phyloP scores from a whole-genome alignment of 2,329 filamentous ascomycete species.

The Fusarium sp. region DNA sequence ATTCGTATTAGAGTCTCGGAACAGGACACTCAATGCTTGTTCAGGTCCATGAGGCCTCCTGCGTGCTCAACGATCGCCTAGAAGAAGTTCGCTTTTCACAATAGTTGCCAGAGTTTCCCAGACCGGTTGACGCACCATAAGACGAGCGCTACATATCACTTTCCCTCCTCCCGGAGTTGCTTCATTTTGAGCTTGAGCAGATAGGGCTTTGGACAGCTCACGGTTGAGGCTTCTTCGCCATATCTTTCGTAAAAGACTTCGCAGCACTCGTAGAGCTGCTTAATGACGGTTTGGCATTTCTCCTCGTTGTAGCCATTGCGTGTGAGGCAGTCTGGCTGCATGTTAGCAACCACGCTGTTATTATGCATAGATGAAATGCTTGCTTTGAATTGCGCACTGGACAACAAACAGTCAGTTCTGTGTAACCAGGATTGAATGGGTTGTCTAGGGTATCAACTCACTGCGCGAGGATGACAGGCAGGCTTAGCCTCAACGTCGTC shows the following conservation, averaged over 20 bases:
- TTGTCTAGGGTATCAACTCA: constrained; percentile 56
- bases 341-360: background rate
- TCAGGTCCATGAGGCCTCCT: constrained; percentile 85
- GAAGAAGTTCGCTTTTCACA: constrained; percentile 80
- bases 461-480: constrained; percentile 87
- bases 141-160: constrained; percentile 61
- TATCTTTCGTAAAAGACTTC: constrained; percentile 85
- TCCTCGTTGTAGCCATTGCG: constrained; percentile 88
- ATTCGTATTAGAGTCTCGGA: constrained; percentile 99
- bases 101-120: constrained; percentile 71
- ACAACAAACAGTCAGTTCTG: constrained; percentile 11
- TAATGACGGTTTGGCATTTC: constrained; percentile 81
- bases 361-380: background rate
- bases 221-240: constrained; percentile 80
- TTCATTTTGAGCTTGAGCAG: constrained; percentile 87
- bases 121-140: constrained; percentile 57
- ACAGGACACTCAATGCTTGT: constrained; percentile 90
- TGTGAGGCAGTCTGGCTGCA: constrained; percentile 78
- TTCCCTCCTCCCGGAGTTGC: constrained; percentile 67
- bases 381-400: constrained; percentile 92
- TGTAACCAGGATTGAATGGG: background rate
- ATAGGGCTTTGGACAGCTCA: constrained; percentile 86
- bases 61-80: constrained; percentile 99
- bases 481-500: constrained; percentile 80
- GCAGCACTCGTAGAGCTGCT: constrained; percentile 94